Conservation (phyloP, 2,329 filamentous ascomycete species). For the Cryoendolithus antarcticus region DNA sequence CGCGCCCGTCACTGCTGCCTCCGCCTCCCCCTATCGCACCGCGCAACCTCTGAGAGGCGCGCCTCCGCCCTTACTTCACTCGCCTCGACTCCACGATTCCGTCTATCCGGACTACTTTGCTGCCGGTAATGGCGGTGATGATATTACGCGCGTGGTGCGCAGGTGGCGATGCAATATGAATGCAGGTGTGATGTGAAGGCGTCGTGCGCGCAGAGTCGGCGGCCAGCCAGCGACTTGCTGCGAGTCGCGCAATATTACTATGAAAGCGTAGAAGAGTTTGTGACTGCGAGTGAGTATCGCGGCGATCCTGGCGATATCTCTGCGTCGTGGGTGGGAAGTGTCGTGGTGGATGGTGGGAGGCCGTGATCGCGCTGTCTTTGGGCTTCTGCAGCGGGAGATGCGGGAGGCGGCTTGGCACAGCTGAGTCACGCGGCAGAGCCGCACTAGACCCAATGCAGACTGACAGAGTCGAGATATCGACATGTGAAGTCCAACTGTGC, state of each 20-base stretch:
- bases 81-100: slow-evolving; percentile 8
- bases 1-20: slow-evolving; percentile 8
- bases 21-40: slow-evolving; percentile 18
- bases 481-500: neutral
- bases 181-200: slow-evolving; percentile 4
- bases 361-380: neutral
- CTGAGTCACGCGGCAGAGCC: too few species aligned
- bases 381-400: neutral
- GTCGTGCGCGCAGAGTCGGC: slow-evolving; percentile 14
- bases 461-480: neutral
- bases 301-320: slow-evolving; percentile 18
- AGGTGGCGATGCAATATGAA: slow-evolving; percentile 7
- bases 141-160: slow-evolving; percentile 14
- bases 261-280: neutral
- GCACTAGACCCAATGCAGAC: neutral
- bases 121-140: slow-evolving; percentile 3
- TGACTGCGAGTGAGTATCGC: slow-evolving; percentile 11
- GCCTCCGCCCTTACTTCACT: slow-evolving; percentile 12
- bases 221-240: slow-evolving; percentile 19
- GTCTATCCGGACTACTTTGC: slow-evolving; percentile 1
- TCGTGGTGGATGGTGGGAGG: slow-evolving; percentile 3
- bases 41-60: slow-evolving; percentile 20
- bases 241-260: neutral
- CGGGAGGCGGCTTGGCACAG: too few species aligned
- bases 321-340: neutral